A percentile compares a stretch with the other conserved stretches of the same genome.
Evolutionary conservation across 2,329 filamentous ascomycete genomes (phyloP).

Genomic region (Fusarium guadeloupense): DNA sequence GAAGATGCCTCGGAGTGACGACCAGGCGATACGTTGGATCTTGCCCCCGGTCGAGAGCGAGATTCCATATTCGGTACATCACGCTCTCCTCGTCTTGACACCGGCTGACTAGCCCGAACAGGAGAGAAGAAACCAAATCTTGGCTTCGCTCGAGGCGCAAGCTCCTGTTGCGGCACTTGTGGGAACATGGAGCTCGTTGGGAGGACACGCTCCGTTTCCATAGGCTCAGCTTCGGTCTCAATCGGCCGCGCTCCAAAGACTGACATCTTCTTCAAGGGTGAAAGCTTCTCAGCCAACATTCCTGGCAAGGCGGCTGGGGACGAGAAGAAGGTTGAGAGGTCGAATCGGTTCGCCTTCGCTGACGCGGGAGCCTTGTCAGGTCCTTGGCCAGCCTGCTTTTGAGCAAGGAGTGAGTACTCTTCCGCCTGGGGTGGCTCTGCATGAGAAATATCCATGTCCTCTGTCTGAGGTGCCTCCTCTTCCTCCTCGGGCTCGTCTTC

Average conservation of each 20-base stretch:
- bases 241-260: slow-evolving; percentile 22
- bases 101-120: slow-evolving; percentile 22
- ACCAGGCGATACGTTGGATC: slow-evolving; percentile 47
- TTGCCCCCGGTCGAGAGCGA: slow-evolving; percentile 44
- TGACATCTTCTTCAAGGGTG: slow-evolving; percentile 39
- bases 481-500: slow-evolving; percentile 1
- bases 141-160: slow-evolving; percentile 45
- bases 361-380: slow-evolving; percentile 32
- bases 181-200: slow-evolving; percentile 55
- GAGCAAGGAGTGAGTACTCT: slow-evolving; percentile 58
- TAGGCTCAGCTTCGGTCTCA: slow-evolving; percentile 31
- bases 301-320: slow-evolving; percentile 58
- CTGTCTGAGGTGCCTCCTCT: slow-evolving; percentile 12
- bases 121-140: slow-evolving; percentile 52
- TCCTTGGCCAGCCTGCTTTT: slow-evolving; percentile 31
- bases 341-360: slow-evolving; percentile 51
- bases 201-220: slow-evolving; percentile 34
- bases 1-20: neutral
- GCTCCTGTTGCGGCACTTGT: slow-evolving; percentile 45
- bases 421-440: slow-evolving; percentile 44
- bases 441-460: slow-evolving; percentile 19
- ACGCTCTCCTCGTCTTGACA: slow-evolving; percentile 2
- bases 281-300: slow-evolving; percentile 46
- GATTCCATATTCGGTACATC: slow-evolving; percentile 44
- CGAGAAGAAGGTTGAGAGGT: slow-evolving; percentile 66